phyloP scores from a whole-genome alignment of 2,329 filamentous ascomycete genomes.

The Trichoderma atrobrunneum region DNA sequence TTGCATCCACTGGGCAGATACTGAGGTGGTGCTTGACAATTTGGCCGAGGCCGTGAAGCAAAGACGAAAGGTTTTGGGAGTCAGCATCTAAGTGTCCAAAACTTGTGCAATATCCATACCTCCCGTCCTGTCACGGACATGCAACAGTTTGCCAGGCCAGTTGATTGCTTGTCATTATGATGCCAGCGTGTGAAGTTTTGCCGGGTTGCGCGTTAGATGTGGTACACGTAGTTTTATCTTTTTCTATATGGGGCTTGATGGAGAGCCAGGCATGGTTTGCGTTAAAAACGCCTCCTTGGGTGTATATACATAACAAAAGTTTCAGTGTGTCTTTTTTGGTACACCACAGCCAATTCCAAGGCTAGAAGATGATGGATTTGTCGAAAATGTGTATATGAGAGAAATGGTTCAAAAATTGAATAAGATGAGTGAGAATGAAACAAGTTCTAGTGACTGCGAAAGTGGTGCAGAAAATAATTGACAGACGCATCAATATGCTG shows the following conservation, averaged over 20 bases:
- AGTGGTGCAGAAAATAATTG: background rate
- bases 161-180: background rate
- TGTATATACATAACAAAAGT: slow-evolving; percentile 4
- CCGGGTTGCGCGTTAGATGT: background rate
- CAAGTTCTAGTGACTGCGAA: background rate
- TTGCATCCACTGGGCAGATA: slow-evolving; percentile 93
- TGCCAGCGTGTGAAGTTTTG: background rate
- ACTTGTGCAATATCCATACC: background rate
- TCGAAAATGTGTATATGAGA: background rate
- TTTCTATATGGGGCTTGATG: background rate
- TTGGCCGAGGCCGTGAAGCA: slow-evolving; percentile 79
- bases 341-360: background rate
- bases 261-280: background rate
- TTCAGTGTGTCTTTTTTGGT: background rate
- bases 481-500: background rate
- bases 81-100: background rate
- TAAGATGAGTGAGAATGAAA: background rate
- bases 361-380: background rate
- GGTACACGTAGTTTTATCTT: background rate
- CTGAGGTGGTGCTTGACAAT: slow-evolving; percentile 70
- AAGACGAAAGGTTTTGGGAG: slow-evolving; percentile 52
- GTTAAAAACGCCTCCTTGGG: background rate
- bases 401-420: background rate
- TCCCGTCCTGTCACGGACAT: background rate
- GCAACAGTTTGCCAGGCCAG: background rate